These are phyloP conservation scores for Xylaria sp. DNA, from an alignment of 2,329 filamentous ascomycete genomes.

Conservation along the genomic window DNA sequence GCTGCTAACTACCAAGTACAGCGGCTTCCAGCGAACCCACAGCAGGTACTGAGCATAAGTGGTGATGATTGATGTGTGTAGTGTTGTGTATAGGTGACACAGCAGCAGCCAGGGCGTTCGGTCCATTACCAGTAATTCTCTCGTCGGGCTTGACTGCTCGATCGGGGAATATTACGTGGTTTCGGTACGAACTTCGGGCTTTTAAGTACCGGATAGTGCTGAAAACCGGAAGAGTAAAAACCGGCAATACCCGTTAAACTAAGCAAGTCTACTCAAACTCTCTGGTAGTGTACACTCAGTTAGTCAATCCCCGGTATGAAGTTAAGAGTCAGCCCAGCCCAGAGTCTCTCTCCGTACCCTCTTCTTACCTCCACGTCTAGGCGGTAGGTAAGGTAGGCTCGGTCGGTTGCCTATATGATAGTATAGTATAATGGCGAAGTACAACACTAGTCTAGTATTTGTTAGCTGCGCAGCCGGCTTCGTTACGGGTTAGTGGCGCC, in stretches of 20 bases:
- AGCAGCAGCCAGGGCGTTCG: constrained; percentile 20
- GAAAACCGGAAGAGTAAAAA: constrained; percentile 8
- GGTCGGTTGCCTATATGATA: no score
- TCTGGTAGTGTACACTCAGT: no score
- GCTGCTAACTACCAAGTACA: not conserved
- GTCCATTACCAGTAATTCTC: constrained; percentile 25
- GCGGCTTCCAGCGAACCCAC: no score
- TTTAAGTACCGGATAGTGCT: constrained; percentile 16
- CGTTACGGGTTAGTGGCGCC: constrained; percentile 34
- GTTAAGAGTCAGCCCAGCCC: no score
- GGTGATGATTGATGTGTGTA: constrained; percentile 25
- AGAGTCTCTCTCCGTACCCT: no score
- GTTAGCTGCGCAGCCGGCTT: constrained; percentile 12
- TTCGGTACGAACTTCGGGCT: constrained; percentile 13
- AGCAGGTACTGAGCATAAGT: not conserved
- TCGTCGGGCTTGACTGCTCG: constrained; percentile 36
- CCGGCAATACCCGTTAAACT: constrained; percentile 6
- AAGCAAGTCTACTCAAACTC: not conserved
- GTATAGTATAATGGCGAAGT: no score
- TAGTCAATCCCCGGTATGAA: no score
- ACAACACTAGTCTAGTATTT: not conserved
- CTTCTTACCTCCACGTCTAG: no score
- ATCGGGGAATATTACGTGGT: constrained; percentile 30
- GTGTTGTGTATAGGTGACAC: constrained; percentile 22
- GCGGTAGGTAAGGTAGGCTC: no score